phyloP scores from a whole-genome alignment of 2,329 filamentous ascomycete species.

The Dryadomyces quercus-mongolicae region DNA sequence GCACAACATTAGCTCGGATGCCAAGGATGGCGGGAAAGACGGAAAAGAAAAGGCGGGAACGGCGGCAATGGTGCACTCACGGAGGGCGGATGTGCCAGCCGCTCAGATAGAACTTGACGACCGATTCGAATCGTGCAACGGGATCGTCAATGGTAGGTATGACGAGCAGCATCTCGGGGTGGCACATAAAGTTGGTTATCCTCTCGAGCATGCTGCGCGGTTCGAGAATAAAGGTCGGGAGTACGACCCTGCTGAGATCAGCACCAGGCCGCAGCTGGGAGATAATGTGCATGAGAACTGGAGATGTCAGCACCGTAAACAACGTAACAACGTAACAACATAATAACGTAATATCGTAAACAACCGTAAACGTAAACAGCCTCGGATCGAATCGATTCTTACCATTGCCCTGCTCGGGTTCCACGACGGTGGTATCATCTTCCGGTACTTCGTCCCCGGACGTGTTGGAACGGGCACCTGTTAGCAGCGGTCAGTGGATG shows the following conservation, averaged over 20 bases:
- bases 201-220: slow-evolving; percentile 95
- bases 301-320: not conserved
- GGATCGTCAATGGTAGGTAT: slow-evolving; percentile 85
- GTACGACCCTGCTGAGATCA: slow-evolving; percentile 83
- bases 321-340: too few species aligned
- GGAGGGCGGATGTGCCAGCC: slow-evolving; percentile 98
- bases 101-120: slow-evolving; percentile 96
- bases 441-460: slow-evolving; percentile 50
- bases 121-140: slow-evolving; percentile 76
- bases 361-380: too few species aligned
- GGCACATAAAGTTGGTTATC: slow-evolving; percentile 99
- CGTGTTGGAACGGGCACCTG: slow-evolving; percentile 9
- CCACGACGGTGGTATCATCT: slow-evolving; percentile 69
- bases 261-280: slow-evolving; percentile 91
- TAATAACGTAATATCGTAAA: too few species aligned
- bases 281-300: slow-evolving; percentile 94
- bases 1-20: not conserved
- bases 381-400: slow-evolving; percentile 20
- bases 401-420: slow-evolving; percentile 92
- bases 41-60: too few species aligned
- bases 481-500: not conserved
- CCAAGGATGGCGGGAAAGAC: not conserved
- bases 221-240: slow-evolving; percentile 96
- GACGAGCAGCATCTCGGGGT: slow-evolving; percentile 86
- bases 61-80: too few species aligned